Base-by-base conservation (phyloP, 352 stramenopile genomes). In the Aphanomyces stellatus region DNA sequence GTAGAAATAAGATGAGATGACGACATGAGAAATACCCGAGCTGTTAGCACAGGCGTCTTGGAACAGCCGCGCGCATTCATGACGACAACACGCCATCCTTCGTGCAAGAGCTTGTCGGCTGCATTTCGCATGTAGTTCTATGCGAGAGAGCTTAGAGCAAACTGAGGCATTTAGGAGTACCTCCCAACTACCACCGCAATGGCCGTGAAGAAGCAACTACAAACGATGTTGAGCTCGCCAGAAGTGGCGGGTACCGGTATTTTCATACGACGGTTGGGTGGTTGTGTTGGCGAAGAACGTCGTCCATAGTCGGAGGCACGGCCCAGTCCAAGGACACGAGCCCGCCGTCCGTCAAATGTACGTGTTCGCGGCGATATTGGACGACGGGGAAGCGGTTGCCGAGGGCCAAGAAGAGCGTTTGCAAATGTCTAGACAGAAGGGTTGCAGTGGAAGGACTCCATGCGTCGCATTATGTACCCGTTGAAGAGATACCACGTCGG, bases 241-340 rank as follows among this genome's bases (percentile, higher is more conserved):
- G 64, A 33, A 10, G 85, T 71, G 27, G 88, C 46, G 3, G 76
- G 57, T 11, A 71, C 53, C 17, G 78, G 27, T 10, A 73, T 53
- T 11, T 62, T 28, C 7, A 69, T 51, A 27, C 40, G 56, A 35
- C 70, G 53, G 25, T 76, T 31, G 59, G 59, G 4, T 1, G 37
- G 31, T 17, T 42, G 55, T 8, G 76, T 28, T 30, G 30, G 7
- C 11, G 46, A 13, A 22, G 17, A 15, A 53, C 46, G 22, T 53
- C 17, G 17, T 72, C 49, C 0, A 42, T 41, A 11, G 41, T 48
- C 4, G 77, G 46, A 22, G 77, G 73, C 4, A 88, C 69, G 24
- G 80, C 84, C 84, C 84, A 92, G 73, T 92, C 84, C 30, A 92
- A 68, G 1, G 84, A 88, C 15, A 88, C 73, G n/a, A 88, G 70